Conservation (phyloP, 1,139 yeast species). For the Debaryomycetaceae sp. region DNA sequence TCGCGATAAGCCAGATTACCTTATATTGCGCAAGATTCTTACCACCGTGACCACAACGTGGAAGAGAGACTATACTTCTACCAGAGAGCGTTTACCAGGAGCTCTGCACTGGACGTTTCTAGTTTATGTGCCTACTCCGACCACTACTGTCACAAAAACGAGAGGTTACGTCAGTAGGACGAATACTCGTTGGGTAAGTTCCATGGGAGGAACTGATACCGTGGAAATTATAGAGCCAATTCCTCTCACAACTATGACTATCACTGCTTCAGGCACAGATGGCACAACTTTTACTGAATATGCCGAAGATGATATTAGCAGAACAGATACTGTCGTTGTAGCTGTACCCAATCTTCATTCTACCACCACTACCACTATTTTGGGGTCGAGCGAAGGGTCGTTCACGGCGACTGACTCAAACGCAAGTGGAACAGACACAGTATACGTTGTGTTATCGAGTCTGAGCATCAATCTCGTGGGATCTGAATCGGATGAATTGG, state of each 20-base stretch:
- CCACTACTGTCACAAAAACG: neutral
- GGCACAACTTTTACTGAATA: too few relatives aligned
- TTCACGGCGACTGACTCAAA: too few relatives aligned
- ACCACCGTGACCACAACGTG: neutral
- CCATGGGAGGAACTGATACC: neutral
- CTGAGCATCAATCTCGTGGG: too few relatives aligned
- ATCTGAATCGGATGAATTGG: too few relatives aligned
- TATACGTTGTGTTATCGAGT: too few relatives aligned
- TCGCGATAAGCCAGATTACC: neutral
- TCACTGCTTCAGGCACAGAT: neutral
- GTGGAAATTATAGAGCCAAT: neutral
- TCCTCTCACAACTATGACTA: neutral
- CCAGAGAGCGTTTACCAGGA: neutral
- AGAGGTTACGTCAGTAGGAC: neutral
- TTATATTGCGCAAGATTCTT: neutral
- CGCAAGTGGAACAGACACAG: too few relatives aligned
- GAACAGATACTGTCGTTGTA: too few relatives aligned
- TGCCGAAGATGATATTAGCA: too few relatives aligned
- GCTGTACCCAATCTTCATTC: too few relatives aligned
- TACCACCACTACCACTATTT: too few relatives aligned
- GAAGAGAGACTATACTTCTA: neutral
- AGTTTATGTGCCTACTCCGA: neutral
- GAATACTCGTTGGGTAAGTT: neutral
- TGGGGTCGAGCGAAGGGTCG: too few relatives aligned
- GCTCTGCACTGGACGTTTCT: neutral